Evolutionary conservation across 2,329 filamentous ascomycete genomes (phyloP).

Genomic region (Colletotrichum echinochloae): DNA sequence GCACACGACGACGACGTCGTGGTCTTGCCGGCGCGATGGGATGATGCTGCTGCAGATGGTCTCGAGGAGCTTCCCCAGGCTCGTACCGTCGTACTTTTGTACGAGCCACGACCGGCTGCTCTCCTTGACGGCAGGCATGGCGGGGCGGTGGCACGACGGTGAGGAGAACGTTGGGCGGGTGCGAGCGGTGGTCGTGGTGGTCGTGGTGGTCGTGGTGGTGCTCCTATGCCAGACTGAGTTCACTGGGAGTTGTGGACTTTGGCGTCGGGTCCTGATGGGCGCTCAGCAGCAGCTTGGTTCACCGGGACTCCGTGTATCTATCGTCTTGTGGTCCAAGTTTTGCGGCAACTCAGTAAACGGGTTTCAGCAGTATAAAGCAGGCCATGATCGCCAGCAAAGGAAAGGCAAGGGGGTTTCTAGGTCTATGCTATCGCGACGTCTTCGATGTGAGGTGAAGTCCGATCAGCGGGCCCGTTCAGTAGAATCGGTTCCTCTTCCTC

Average conservation of each 20-base stretch:
- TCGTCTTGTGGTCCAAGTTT: neutral
- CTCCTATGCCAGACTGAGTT: neutral
- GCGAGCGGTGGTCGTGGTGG: neutral
- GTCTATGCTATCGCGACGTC: neutral
- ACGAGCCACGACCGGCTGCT: slow-evolving; percentile 78
- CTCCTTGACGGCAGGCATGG: slow-evolving; percentile 47
- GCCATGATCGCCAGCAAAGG: neutral
- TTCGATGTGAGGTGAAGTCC: neutral
- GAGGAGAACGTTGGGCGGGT: neutral
- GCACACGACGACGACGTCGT: slow-evolving; percentile 91
- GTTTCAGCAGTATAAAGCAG: neutral
- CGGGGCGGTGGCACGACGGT: slow-evolving; percentile 3
- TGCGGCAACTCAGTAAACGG: neutral
- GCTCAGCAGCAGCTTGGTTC: slow-evolving; percentile 6
- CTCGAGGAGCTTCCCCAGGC: slow-evolving; percentile 90
- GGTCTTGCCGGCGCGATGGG: slow-evolving; percentile 52
- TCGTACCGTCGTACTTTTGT: slow-evolving; percentile 96
- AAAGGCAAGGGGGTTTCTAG: neutral
- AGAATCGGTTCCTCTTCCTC: slow-evolving; percentile 10
- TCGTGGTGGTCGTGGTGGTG: neutral
- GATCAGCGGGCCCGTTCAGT: slow-evolving; percentile 7
- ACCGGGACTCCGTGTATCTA: slow-evolving; percentile 21
- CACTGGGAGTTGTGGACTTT: slow-evolving; percentile 4
- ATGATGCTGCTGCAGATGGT: slow-evolving; percentile 59
- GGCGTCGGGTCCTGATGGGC: neutral